These are phyloP conservation scores for Penicillium sp. DNA, from an alignment of 2,329 filamentous ascomycete genomes.

Conservation along the genomic window DNA sequence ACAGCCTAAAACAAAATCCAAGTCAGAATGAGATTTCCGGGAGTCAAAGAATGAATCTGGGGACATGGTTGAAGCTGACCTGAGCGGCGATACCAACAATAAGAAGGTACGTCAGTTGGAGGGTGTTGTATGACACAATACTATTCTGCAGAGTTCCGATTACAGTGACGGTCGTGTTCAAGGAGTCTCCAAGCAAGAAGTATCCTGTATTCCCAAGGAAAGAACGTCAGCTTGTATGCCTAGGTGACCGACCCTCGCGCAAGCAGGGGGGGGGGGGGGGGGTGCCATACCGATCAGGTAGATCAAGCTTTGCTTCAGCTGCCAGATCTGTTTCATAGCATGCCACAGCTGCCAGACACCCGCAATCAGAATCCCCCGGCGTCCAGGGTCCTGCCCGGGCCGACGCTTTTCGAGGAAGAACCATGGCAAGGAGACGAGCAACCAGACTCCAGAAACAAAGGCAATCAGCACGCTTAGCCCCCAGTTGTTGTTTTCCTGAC, in stretches of 20 bases:
- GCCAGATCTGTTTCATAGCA: slow-evolving; percentile 56
- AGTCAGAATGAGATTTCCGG: neutral
- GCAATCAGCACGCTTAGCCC: slow-evolving; percentile 60
- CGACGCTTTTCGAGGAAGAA: slow-evolving; percentile 60
- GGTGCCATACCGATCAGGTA: slow-evolving; percentile 52
- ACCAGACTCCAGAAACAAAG: slow-evolving; percentile 59
- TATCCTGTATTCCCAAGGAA: slow-evolving; percentile 40
- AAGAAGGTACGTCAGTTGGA: slow-evolving; percentile 60
- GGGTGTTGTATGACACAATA: slow-evolving; percentile 59
- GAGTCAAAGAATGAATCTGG: neutral
- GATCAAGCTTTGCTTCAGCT: slow-evolving; percentile 58
- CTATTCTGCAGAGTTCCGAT: slow-evolving; percentile 60
- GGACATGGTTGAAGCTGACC: slow-evolving; percentile 26
- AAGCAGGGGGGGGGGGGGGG: no score
- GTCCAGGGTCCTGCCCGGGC: slow-evolving; percentile 51
- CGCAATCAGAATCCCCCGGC: slow-evolving; percentile 47
- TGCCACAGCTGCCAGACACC: slow-evolving; percentile 58
- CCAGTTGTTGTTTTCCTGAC: slow-evolving; percentile 58
- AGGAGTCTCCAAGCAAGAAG: slow-evolving; percentile 62
- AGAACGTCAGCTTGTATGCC: neutral
- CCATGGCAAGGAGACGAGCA: slow-evolving; percentile 60
- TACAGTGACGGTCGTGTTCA: slow-evolving; percentile 66
- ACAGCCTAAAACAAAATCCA: slow-evolving; percentile 27
- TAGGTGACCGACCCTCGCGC: no score
- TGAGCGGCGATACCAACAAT: slow-evolving; percentile 61